These are phyloP conservation scores for Exophiala spinifera DNA, from an alignment of 2,329 filamentous ascomycete genomes.

Conservation along the genomic window DNA sequence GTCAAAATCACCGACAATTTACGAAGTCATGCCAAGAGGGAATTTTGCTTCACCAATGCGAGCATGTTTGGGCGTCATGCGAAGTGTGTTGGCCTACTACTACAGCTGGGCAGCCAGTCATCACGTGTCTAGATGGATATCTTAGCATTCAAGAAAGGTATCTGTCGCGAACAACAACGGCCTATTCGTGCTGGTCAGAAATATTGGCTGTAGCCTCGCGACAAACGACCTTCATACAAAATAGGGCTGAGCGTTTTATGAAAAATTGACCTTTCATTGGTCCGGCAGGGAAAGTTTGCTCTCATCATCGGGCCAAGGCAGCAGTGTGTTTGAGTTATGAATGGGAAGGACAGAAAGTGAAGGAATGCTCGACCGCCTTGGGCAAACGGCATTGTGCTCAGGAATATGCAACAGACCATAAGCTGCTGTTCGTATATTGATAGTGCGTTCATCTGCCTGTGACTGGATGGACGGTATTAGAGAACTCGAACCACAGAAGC, in stretches of 20 bases:
- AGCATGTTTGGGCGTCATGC: slow-evolving; percentile 19
- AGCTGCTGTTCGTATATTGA: slow-evolving; percentile 20
- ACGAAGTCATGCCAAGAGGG: slow-evolving; percentile 40
- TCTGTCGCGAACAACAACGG: slow-evolving; percentile 18
- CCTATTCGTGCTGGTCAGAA: slow-evolving; percentile 20
- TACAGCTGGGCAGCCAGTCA: slow-evolving; percentile 32
- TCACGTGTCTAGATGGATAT: slow-evolving; percentile 30
- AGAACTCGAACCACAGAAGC: slow-evolving; percentile 19
- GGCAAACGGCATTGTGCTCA: slow-evolving; percentile 19
- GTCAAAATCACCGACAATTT: slow-evolving; percentile 35
- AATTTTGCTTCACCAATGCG: slow-evolving; percentile 30
- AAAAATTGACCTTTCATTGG: slow-evolving; percentile 20
- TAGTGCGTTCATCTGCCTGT: slow-evolving; percentile 13
- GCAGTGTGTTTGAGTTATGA: slow-evolving; percentile 19
- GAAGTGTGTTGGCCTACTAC: slow-evolving; percentile 15
- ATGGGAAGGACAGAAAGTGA: slow-evolving; percentile 19
- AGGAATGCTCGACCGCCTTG: slow-evolving; percentile 12
- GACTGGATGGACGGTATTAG: slow-evolving; percentile 12
- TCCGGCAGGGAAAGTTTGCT: slow-evolving; percentile 19
- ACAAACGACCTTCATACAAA: slow-evolving; percentile 9
- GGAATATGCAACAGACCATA: slow-evolving; percentile 22
- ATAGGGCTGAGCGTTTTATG: slow-evolving; percentile 17
- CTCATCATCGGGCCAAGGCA: slow-evolving; percentile 12
- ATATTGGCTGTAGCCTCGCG: slow-evolving; percentile 14
- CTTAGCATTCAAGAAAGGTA: slow-evolving; percentile 20